Evolutionary conservation across 2,329 filamentous ascomycete genomes (phyloP), one percentile per base, ranked within the genome.

Genomic region (Neonectria faginata): DNA sequence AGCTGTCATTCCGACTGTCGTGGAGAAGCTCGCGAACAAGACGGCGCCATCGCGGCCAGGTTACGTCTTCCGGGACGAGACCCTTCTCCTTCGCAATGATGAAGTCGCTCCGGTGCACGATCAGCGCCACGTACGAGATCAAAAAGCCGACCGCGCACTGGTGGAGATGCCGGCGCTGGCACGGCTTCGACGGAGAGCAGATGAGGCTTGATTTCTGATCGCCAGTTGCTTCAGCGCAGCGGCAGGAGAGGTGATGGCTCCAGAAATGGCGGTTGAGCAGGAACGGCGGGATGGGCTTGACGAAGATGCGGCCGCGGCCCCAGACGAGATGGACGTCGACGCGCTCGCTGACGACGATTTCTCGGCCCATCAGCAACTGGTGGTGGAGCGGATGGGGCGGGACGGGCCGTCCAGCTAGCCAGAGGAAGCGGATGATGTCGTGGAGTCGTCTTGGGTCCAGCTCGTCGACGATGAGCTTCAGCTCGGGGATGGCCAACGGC

Each of bases 201-300:
- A 39, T 39, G 14, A 39, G 36, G 14, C 36, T 39, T 3, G 59
- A 5, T 3, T 22, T 5, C 9, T 16, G 9, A 12, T 27, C 45
- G 20, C 8, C 8, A 8, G 20, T n/a, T 3, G 48, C 20, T 25
- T 48, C 53, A 14, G n/a, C 18, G 3, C 18, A 22, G 18, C 42
- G 42, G 14, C 67, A 63, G 50, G 66, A 64, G 14, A 81, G 71
- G 12, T 77, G 65, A 48, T 53, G 62, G 11, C 70, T 62, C 81
- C 81, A 81, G 67, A 82, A 78, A 14, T 69, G 59, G 11, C 74
- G 72, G 29, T 74, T 74, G 0, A 83, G 72, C 0, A 84, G 73
- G 52, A 77, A 84, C 1, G 70, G 60, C 0, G 83, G 83, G 1
- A 82, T 63, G 0, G 80, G 80, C 61, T 82, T 82, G 11, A 82